Percentiles rank a stretch among this genome's conserved stretches.
Conservation (phyloP, 345 rosid genomes). For the Brassica carinata region DNA sequence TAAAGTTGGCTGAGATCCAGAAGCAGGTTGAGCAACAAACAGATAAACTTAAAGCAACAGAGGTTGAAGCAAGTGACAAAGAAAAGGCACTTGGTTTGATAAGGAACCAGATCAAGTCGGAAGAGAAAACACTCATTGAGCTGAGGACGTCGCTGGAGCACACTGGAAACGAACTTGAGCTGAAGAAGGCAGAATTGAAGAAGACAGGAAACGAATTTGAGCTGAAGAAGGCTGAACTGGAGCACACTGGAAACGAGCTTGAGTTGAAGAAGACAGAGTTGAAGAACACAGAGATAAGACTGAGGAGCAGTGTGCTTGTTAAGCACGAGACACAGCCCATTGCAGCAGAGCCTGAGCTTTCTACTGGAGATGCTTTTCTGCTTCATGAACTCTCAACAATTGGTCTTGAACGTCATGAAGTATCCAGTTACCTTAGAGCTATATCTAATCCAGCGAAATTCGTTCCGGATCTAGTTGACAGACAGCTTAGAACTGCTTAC, state of each 20-base stretch:
- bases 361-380: neutral
- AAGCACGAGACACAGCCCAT: conserved; percentile 1
- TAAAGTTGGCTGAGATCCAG: neutral
- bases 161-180: neutral
- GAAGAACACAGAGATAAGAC: conserved; percentile 18
- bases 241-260: too few species aligned
- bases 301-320: conserved; percentile 6
- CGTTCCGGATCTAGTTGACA: conserved; percentile 4
- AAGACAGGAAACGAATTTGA: neutral
- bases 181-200: neutral
- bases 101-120: conserved; percentile 12
- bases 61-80: neutral
- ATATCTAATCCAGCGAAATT: neutral
- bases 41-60: neutral
- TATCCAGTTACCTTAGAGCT: neutral
- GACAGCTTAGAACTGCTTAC: neutral
- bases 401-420: neutral
- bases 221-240: too few species aligned
- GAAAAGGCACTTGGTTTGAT: conserved; percentile 6
- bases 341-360: conserved; percentile 2
- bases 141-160: neutral
- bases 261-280: neutral
- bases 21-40: neutral
- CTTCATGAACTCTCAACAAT: neutral
- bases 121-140: neutral